Percentiles rank a stretch among this genome's conserved stretches.
Evolutionary conservation across 1,284 basidiomycete species (phyloP).

Genomic region (Sporisorium reilianum): DNA sequence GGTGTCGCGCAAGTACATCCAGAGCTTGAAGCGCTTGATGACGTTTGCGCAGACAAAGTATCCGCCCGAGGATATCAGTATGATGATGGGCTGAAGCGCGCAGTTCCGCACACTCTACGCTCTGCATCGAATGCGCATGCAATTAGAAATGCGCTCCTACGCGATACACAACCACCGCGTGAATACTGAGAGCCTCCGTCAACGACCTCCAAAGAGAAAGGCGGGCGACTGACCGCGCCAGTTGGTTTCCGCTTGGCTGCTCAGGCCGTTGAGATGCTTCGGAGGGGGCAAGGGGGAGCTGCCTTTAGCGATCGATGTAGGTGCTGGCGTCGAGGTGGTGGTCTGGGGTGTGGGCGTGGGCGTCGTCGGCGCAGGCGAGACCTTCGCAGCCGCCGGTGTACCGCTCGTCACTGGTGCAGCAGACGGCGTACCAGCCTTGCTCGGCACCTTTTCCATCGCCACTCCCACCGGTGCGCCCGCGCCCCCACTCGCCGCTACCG

Average conservation of each 20-base stretch:
- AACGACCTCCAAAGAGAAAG: slow-evolving; percentile 46
- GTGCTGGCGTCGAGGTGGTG: not conserved
- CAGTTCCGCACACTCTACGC: too few species aligned
- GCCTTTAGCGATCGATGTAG: not conserved
- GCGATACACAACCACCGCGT: not conserved
- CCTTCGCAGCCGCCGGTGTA: not conserved
- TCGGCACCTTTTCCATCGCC: slow-evolving; percentile 8
- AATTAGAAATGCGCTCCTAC: not conserved
- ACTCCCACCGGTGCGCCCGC: slow-evolving; percentile 4
- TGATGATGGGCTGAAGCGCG: slow-evolving; percentile 55
- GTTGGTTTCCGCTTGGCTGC: slow-evolving; percentile 23
- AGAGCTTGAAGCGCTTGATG: slow-evolving; percentile 87
- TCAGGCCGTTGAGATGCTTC: slow-evolving; percentile 39
- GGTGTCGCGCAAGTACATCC: slow-evolving; percentile 98
- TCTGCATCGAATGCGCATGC: not conserved
- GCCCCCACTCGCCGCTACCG: not conserved
- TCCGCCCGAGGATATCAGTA: slow-evolving; percentile 54
- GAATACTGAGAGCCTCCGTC: not conserved
- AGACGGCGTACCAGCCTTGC: slow-evolving; percentile 32
- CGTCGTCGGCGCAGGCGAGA: slow-evolving; percentile 20
- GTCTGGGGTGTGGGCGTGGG: slow-evolving; percentile 10
- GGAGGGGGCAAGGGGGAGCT: slow-evolving; percentile 46
- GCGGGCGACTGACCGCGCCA: slow-evolving; percentile 49
- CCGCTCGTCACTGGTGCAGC: not conserved
- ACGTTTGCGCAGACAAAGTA: slow-evolving; percentile 62